These are phyloP conservation scores for Physaria fendleri DNA, from an alignment of 345 rosid species.

Conservation along the genomic window DNA sequence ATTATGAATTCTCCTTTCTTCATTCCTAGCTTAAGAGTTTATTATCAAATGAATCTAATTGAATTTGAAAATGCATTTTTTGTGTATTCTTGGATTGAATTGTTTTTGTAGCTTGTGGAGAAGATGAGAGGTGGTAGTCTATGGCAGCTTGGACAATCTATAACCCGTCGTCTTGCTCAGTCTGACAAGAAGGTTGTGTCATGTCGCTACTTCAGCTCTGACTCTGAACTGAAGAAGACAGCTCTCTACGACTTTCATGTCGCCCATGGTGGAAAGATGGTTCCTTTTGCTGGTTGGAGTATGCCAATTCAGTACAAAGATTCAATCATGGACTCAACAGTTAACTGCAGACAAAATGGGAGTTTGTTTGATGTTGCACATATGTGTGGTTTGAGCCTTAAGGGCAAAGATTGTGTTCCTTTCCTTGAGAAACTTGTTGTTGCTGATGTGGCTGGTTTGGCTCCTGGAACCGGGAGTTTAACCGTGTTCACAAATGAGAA, in stretches of 20 bases:
- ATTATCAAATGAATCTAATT: background rate
- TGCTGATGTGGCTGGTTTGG: slow-evolving; percentile 88
- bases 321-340: slow-evolving; percentile 92
- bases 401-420: slow-evolving; percentile 85
- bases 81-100: slow-evolving; percentile 26
- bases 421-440: slow-evolving; percentile 91
- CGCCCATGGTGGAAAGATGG: slow-evolving; percentile 87
- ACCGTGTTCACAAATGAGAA: slow-evolving; percentile 92
- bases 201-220: slow-evolving; percentile 68
- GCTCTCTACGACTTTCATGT: slow-evolving; percentile 85
- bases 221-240: slow-evolving; percentile 80
- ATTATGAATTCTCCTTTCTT: background rate
- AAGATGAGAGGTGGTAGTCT: slow-evolving; percentile 90
- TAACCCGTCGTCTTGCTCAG: slow-evolving; percentile 72
- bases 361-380: slow-evolving; percentile 90
- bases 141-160: slow-evolving; percentile 96
- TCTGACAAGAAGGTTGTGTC: slow-evolving; percentile 59
- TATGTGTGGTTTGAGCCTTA: slow-evolving; percentile 95
- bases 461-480: slow-evolving; percentile 79
- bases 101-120: slow-evolving; percentile 9
- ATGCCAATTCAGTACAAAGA: slow-evolving; percentile 99
- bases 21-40: background rate
- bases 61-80: background rate
- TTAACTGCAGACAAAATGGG: slow-evolving; percentile 88
- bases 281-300: slow-evolving; percentile 99